Base-by-base conservation (phyloP, 2,329 filamentous ascomycete species). In the Fonsecaea pedrosoi region DNA sequence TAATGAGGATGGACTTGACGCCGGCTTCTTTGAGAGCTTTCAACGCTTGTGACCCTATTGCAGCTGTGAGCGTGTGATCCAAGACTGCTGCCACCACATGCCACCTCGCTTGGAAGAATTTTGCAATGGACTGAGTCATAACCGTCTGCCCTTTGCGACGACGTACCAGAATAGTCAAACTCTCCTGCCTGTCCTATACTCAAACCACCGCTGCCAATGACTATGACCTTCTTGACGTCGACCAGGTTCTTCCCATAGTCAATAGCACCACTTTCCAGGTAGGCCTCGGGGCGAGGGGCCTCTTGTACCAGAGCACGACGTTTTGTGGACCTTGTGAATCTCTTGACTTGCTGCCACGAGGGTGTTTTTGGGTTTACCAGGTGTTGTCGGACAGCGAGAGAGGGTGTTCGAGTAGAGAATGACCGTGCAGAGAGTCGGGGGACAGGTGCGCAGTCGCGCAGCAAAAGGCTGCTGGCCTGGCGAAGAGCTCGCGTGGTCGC, bases 141-240 rank as follows among this genome's bases (percentile, higher is more conserved):
- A 21, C 25, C 18, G 18, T 35, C 32, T 55, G 40, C 48, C 56
- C 32, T 56, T 32, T 4, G 55, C 34, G 15, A 13, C 32, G 25
- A 85, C 89, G 73, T 85, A 96, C 93, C 94, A 80, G 95, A 98
- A 81, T 98, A 98, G 82, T 98, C 94, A 76, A 98, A 98, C 83
- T 98, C 94, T 83, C 94, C 94, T 72, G 94, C 94, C 82, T 98
- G 94, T 71, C 94, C 94, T 87, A 98, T 98, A 78, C 92, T 92
- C 74, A 98, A 86, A 80, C 94, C 94, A 83, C 94, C 94, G 82
- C 90, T 94, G 67, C 94, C 94, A 83, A 98, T 97, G 74, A 98
- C 94, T 69, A 98, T 84, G 60, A 98, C 94, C 84, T 98, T 98
- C 84, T 96, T 96, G 71, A 98, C 93, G 78, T 97, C 88, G 59